A percentile compares a stretch with the other conserved stretches of the same genome.
Conservation (phyloP, 257 asterid genomes). For the Nicotiana benthamiana region DNA sequence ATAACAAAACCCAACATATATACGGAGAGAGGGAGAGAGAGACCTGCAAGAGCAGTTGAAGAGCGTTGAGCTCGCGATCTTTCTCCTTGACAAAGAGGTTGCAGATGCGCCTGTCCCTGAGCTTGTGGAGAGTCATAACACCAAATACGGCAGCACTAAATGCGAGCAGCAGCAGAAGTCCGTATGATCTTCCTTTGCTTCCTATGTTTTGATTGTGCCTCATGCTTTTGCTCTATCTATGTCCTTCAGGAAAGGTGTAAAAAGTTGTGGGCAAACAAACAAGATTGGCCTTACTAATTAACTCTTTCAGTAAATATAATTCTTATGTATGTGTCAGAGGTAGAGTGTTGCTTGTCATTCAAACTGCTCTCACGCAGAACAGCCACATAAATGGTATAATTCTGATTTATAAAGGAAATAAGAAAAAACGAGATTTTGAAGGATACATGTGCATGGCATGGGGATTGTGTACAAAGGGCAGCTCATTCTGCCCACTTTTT, state of each 20-base stretch:
- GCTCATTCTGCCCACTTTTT: slow-evolving; percentile 3
- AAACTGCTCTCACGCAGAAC: slow-evolving; percentile 7
- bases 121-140: slow-evolving; percentile 43
- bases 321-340: slow-evolving; percentile 7
- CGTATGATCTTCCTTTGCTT: slow-evolving; percentile 32
- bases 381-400: background rate
- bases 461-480: slow-evolving; percentile 14
- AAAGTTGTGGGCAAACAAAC: background rate
- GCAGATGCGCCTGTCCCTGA: slow-evolving; percentile 42
- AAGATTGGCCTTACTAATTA: slow-evolving; percentile 13
- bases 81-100: slow-evolving; percentile 37
- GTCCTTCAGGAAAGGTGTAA: background rate
- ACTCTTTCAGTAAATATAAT: slow-evolving; percentile 7
- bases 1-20: no score
- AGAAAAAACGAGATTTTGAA: slow-evolving; percentile 13
- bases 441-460: slow-evolving; percentile 14
- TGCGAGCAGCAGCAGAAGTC: slow-evolving; percentile 32
- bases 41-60: slow-evolving; percentile 62
- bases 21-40: background rate
- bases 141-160: slow-evolving; percentile 50
- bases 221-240: background rate
- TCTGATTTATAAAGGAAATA: background rate
- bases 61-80: slow-evolving; percentile 38
- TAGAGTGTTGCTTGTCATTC: slow-evolving; percentile 9
- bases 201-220: slow-evolving; percentile 18